Conservation (phyloP, 2,329 filamentous ascomycete species). For the Fusarium penzigii region DNA sequence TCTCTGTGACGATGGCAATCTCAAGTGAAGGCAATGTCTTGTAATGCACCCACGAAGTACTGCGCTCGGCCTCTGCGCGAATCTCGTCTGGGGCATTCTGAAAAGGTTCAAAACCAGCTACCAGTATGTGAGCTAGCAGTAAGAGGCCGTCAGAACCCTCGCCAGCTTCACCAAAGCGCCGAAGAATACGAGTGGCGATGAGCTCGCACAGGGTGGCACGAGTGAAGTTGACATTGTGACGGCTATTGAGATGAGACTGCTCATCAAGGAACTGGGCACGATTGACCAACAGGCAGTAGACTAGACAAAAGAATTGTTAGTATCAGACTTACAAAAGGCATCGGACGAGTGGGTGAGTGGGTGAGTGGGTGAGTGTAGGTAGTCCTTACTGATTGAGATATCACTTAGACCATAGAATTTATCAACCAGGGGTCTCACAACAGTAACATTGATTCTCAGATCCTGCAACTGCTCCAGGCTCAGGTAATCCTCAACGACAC, state of each 20-base stretch:
- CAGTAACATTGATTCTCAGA: slow-evolving; percentile 77
- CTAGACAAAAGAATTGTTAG: slow-evolving; percentile 38
- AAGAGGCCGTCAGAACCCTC: slow-evolving; percentile 70
- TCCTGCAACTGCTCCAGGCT: slow-evolving; percentile 77
- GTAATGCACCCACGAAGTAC: slow-evolving; percentile 49
- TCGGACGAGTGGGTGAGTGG: not conserved
- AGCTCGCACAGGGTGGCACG: slow-evolving; percentile 79
- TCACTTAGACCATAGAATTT: slow-evolving; percentile 78
- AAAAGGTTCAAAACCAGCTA: slow-evolving; percentile 83
- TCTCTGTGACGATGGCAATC: slow-evolving; percentile 80
- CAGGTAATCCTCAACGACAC: slow-evolving; percentile 62
- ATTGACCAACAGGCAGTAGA: slow-evolving; percentile 84
- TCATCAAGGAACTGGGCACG: slow-evolving; percentile 77
- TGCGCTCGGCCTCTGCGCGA: slow-evolving; percentile 55
- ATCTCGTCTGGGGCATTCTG: slow-evolving; percentile 75
- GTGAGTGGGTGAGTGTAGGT: not conserved
- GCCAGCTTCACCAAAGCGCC: slow-evolving; percentile 78
- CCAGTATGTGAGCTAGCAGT: slow-evolving; percentile 74
- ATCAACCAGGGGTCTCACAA: slow-evolving; percentile 81
- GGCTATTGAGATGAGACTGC: slow-evolving; percentile 72
- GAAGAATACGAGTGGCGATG: slow-evolving; percentile 74
- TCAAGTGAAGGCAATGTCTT: slow-evolving; percentile 76
- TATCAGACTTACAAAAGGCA: not conserved
- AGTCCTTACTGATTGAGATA: slow-evolving; percentile 67
- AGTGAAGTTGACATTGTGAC: slow-evolving; percentile 79